phyloP scores from a whole-genome alignment of 2,329 filamentous ascomycete genomes.

The Lojkania enalia region DNA sequence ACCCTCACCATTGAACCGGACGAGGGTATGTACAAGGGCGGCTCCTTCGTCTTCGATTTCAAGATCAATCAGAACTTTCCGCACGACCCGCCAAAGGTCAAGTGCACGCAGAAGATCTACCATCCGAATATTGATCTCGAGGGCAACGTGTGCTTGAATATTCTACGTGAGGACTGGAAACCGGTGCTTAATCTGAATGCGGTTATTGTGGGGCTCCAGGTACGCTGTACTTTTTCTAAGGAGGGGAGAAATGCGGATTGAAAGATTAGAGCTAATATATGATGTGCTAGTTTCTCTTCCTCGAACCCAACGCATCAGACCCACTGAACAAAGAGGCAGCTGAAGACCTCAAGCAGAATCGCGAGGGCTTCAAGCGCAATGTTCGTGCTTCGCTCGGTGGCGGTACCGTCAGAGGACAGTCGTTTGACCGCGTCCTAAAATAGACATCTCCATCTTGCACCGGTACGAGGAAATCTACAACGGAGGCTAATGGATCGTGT shows the following conservation, averaged over 20 bases:
- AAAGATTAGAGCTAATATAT: too few species aligned
- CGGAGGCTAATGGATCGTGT: too few species aligned
- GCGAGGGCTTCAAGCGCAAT: conserved; percentile 89
- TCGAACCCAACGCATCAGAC: conserved; percentile 95
- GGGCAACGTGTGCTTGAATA: conserved; percentile 97
- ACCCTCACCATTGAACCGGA: conserved; percentile 80
- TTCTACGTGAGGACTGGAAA: conserved; percentile 98
- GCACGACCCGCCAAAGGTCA: conserved; percentile 96
- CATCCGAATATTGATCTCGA: conserved; percentile 98
- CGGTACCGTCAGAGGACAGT: conserved; percentile 70
- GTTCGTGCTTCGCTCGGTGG: conserved; percentile 83
- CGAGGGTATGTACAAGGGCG: conserved; percentile 86
- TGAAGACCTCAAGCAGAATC: conserved; percentile 82
- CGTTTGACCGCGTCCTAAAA: conserved; percentile 79
- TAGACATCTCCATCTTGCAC: conserved; percentile 47
- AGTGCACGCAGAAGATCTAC: conserved; percentile 97
- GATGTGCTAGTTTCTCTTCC: conserved; percentile 78
- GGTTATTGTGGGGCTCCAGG: conserved; percentile 90
- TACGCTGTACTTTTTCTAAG: conserved; percentile 43
- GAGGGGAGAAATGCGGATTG: conserved; percentile 6
- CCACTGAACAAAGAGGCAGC: conserved; percentile 98
- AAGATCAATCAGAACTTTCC: conserved; percentile 93
- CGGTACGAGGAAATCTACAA: too few species aligned
- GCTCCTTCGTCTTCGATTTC: conserved; percentile 87
- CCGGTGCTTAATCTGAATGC: conserved; percentile 95